Evolutionary conservation across 495 filamentous ascomycete genomes (phyloP), one percentile per base, ranked within the genome.

Genomic region (Xylaria sp.): DNA sequence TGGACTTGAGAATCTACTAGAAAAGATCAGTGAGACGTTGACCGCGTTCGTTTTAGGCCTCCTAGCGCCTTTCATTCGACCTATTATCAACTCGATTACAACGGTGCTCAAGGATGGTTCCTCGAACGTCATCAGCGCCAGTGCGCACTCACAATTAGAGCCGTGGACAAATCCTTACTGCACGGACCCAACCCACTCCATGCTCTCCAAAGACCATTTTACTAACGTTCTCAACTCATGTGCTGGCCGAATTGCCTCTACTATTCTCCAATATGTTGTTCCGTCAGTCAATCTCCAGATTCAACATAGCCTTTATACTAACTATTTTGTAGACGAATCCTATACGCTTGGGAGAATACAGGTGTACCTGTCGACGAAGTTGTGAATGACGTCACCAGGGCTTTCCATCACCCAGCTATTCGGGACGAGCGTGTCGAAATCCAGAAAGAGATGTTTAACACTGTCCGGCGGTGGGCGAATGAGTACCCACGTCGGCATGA

Each of bases 131-230:
- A 90, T 99, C 59, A 88, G 88, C 72, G 88, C 94, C 31, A 93
- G 91, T 58, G 93, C 91, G 19, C 88, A 92, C 43, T 92, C 94
- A 75, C 96, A 98, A 81, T 93, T 91, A 70, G 94, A 95, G 77
- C 93, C 93, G 12, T 98, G 96, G 96, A 93, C 89, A 8, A 91
- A 97, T 79, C 89, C 92, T 7, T 83, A 87, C 61, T 96, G 92
- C 84, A 91, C 92, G 17, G 91, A 98, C 79, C 96, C 96, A 8
- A 99, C 96, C 4, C 96, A 98, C 84, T 96, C 93, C 14, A 89
- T 98, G 82, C 88, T 98, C 7, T 95, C 93, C 69, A 98, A 98
- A 81, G 96, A 99, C 75, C 96, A 99, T 78, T 98, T 98, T 76
- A 92, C 92, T 72, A 97, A 98, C 81, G 85, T 95, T 40, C 85